A percentile compares a stretch with the other conserved stretches of the same genome.
phyloP scores from a whole-genome alignment of 2,329 filamentous ascomycete genomes.

The Aspergillus udagawae region DNA sequence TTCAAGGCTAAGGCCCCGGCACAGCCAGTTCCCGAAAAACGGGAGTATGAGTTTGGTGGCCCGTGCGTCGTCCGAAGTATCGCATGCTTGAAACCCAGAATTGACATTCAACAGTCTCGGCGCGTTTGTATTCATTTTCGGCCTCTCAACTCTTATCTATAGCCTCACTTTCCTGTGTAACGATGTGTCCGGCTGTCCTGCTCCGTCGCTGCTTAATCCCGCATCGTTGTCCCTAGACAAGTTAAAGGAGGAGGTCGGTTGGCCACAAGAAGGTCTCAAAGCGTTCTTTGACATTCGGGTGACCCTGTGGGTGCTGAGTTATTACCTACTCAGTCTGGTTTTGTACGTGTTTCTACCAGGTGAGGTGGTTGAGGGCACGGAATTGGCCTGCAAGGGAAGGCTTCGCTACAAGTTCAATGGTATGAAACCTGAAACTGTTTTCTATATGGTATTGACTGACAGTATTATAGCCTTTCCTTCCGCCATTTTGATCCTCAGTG shows the following conservation, averaged over 20 bases:
- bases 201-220: conserved; percentile 72
- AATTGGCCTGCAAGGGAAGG: conserved; percentile 65
- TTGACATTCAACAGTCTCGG: conserved; percentile 56
- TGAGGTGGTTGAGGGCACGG: conserved; percentile 64
- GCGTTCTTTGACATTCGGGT: conserved; percentile 68
- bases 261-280: conserved; percentile 66
- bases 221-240: conserved; percentile 65
- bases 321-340: conserved; percentile 71
- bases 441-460: conserved; percentile 13
- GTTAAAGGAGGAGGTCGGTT: conserved; percentile 76
- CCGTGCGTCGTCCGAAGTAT: conserved; percentile 33
- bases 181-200: conserved; percentile 85
- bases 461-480: conserved; percentile 63
- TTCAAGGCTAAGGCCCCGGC: conserved; percentile 27
- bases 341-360: conserved; percentile 78
- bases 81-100: neutral
- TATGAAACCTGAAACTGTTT: conserved; percentile 31
- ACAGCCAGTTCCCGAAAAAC: conserved; percentile 36
- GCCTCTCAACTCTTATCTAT: conserved; percentile 75
- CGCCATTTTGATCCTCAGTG: conserved; percentile 64
- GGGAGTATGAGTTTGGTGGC: conserved; percentile 46
- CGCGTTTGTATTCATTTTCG: conserved; percentile 72
- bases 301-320: conserved; percentile 65
- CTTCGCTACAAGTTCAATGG: conserved; percentile 81
- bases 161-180: conserved; percentile 82